phyloP scores from a whole-genome alignment of 129 eudicot species.

The Saposhnikovia divaricata region DNA sequence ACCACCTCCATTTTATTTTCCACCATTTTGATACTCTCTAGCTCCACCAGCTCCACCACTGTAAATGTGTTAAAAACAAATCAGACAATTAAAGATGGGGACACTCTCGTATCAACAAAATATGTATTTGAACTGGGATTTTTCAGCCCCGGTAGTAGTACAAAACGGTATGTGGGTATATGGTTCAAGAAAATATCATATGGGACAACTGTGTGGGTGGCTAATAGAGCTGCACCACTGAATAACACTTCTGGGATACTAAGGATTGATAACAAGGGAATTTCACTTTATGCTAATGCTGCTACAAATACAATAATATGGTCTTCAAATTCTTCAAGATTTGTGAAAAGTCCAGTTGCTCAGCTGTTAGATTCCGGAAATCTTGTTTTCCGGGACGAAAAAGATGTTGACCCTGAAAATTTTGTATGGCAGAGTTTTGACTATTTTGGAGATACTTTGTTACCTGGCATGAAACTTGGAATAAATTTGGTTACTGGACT shows the following conservation, averaged over 20 bases:
- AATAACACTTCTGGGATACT: slow-evolving; percentile 1
- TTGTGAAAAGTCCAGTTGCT: neutral
- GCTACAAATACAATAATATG: neutral
- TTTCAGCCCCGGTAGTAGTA: slow-evolving; percentile 17
- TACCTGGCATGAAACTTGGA: slow-evolving; percentile 2
- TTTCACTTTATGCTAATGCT: neutral
- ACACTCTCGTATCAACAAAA: slow-evolving; percentile 22
- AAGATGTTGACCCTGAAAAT: neutral
- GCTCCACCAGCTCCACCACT: neutral
- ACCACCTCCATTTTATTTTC: no score
- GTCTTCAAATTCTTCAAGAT: slow-evolving; percentile 6
- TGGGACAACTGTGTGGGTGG: slow-evolving; percentile 17
- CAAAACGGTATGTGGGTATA: slow-evolving; percentile 13
- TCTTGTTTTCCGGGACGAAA: slow-evolving; percentile 7
- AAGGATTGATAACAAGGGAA: neutral
- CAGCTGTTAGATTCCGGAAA: slow-evolving; percentile 22
- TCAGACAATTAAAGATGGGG: slow-evolving; percentile 16
- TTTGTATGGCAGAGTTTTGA: slow-evolving; percentile 8
- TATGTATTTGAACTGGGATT: slow-evolving; percentile 35
- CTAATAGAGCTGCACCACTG: slow-evolving; percentile 20
- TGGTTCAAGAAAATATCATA: slow-evolving; percentile 17
- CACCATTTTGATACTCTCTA: neutral
- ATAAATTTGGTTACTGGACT: neutral
- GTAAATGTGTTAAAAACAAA: neutral
- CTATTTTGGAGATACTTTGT: neutral